Percentiles rank a stretch among this genome's conserved stretches.
Conservation (phyloP, 352 stramenopile genomes). For the Paralagenidium karlingii region DNA sequence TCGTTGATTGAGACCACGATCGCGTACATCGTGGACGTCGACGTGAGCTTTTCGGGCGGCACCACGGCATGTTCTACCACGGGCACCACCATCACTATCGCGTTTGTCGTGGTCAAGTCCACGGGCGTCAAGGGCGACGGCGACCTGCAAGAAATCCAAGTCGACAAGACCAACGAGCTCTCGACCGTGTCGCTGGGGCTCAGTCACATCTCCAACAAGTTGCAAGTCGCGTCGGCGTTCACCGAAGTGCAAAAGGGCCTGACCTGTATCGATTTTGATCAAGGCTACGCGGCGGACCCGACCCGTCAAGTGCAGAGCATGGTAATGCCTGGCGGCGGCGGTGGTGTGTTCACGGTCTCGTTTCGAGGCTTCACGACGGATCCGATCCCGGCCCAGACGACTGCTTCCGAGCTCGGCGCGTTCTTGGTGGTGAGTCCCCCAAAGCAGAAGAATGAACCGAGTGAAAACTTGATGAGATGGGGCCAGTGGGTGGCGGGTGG, state of each 20-base stretch:
- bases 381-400: conserved; percentile 40
- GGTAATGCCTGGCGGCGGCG: conserved; percentile 18
- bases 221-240: conserved; percentile 36
- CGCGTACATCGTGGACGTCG: conserved; percentile 45
- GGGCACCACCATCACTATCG: conserved; percentile 40
- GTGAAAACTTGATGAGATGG: too few species aligned
- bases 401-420: too few species aligned
- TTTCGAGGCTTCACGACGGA: conserved; percentile 51
- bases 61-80: conserved; percentile 26
- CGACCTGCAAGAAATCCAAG: conserved; percentile 26
- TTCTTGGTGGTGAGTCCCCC: conserved; percentile 1
- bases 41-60: conserved; percentile 24
- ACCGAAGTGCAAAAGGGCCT: conserved; percentile 36
- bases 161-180: conserved; percentile 39
- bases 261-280: conserved; percentile 34
- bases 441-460: not conserved
- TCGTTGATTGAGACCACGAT: conserved; percentile 25
- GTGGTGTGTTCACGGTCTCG: conserved; percentile 33
- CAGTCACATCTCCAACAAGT: conserved; percentile 40
- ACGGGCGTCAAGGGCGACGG: conserved; percentile 29
- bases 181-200: conserved; percentile 33
- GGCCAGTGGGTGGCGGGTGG: too few species aligned
- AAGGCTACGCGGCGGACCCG: conserved; percentile 24
- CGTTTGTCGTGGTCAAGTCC: conserved; percentile 42
- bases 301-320: conserved; percentile 41